Evolutionary conservation across 495 filamentous ascomycete species (phyloP).

Genomic region (Neurospora sp.): DNA sequence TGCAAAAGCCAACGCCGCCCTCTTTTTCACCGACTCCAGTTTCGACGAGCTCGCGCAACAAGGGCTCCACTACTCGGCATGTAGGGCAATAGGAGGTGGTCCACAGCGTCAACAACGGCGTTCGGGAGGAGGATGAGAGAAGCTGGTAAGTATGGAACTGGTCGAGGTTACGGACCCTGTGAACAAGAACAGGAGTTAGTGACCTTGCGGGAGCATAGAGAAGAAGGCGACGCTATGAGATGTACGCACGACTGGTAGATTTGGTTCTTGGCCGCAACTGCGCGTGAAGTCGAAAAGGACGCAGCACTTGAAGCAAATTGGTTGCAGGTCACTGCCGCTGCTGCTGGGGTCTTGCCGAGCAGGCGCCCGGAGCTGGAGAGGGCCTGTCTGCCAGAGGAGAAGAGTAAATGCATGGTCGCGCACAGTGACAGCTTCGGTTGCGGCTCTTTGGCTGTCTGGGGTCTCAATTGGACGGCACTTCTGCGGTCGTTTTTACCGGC

Average conservation of each 20-base stretch:
- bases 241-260: slow-evolving; percentile 35
- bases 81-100: slow-evolving; percentile 55
- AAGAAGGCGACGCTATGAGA: not conserved
- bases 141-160: slow-evolving; percentile 52
- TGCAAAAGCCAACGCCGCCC: slow-evolving; percentile 50
- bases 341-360: not conserved
- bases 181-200: not conserved
- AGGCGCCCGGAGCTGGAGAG: not conserved
- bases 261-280: slow-evolving; percentile 28
- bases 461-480: not conserved
- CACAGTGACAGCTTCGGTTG: not conserved
- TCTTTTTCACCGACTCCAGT: slow-evolving; percentile 47
- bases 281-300: slow-evolving; percentile 22
- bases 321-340: not conserved
- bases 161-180: slow-evolving; percentile 46
- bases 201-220: no score
- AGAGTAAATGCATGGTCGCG: not conserved
- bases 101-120: slow-evolving; percentile 61
- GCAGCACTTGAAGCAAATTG: slow-evolving; percentile 1
- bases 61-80: slow-evolving; percentile 44
- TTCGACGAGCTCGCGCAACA: slow-evolving; percentile 43
- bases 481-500: not conserved
- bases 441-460: not conserved
- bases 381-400: not conserved
- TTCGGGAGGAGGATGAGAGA: slow-evolving; percentile 44